phyloP scores from a whole-genome alignment of 495 filamentous ascomycete genomes.

The Neurospora sp. region DNA sequence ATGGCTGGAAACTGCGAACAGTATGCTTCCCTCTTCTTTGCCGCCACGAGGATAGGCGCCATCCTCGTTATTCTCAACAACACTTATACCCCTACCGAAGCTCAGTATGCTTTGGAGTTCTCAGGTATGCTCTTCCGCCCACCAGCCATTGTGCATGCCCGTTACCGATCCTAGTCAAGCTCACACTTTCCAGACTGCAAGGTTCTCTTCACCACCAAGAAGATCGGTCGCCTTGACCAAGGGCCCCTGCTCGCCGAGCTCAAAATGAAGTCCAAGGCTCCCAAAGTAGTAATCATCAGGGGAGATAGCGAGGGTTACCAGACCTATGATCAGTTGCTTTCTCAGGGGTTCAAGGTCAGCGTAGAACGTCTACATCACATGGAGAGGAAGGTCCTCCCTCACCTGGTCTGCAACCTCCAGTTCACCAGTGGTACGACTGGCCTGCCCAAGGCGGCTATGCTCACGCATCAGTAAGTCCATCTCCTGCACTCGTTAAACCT shows the following conservation, averaged over 20 bases:
- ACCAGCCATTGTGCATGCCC: background rate
- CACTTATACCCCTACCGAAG: conserved; percentile 57
- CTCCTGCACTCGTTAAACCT: background rate
- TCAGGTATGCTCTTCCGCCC: conserved; percentile 34
- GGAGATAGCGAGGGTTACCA: conserved; percentile 39
- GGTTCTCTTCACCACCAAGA: conserved; percentile 53
- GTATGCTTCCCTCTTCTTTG: conserved; percentile 61
- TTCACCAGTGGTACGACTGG: conserved; percentile 66
- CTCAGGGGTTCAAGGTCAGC: conserved; percentile 32
- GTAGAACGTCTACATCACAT: conserved; percentile 21
- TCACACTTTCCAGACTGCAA: conserved; percentile 36
- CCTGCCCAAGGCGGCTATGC: conserved; percentile 64
- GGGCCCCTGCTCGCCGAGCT: conserved; percentile 42
- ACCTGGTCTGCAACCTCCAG: conserved; percentile 59
- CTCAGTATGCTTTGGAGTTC: conserved; percentile 53
- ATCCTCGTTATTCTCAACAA: conserved; percentile 62
- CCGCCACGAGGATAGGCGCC: conserved; percentile 53
- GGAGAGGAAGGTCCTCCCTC: conserved; percentile 40
- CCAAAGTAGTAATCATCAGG: conserved; percentile 46
- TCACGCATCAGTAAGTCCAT: conserved; percentile 52
- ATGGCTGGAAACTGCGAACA: conserved; percentile 66
- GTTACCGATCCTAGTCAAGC: background rate
- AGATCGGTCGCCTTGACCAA: conserved; percentile 48
- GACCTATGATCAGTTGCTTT: conserved; percentile 43
- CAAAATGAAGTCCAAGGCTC: conserved; percentile 23